phyloP scores from a whole-genome alignment of 163 green algal species.

The Smithsoniella earleae region DNA sequence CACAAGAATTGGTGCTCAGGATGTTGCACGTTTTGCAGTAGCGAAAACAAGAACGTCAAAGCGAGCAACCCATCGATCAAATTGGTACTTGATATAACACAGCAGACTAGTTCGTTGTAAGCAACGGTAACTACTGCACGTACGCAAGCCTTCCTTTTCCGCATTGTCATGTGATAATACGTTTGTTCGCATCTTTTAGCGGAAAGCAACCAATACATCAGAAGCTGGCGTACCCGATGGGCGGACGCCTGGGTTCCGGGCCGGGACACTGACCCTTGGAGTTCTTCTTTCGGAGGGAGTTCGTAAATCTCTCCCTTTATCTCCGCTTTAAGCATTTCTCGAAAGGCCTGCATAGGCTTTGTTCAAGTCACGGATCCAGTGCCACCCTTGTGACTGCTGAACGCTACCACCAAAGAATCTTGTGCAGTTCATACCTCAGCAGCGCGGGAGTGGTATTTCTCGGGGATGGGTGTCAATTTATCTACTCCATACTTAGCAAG shows the following conservation, averaged over 20 bases:
- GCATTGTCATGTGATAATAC: neutral
- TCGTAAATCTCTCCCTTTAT: conserved; percentile 51
- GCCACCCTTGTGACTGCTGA: neutral
- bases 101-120: no score
- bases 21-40: no score
- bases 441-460: conserved; percentile 90
- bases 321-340: conserved; percentile 75
- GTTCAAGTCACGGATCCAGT: neutral
- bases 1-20: no score
- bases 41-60: no score
- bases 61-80: no score
- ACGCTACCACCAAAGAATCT: neutral
- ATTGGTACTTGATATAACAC: no score
- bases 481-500: conserved; percentile 82
- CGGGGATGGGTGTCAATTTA: conserved; percentile 74
- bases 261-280: neutral
- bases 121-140: no score
- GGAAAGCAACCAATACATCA: no score
- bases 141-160: neutral
- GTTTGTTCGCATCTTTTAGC: no score
- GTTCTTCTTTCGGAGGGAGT: neutral
- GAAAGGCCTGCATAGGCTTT: conserved; percentile 58
- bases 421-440: conserved; percentile 56
- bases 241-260: no score
- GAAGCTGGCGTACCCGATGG: neutral